Conservation (phyloP, 2,329 filamentous ascomycete species). For the Neofusicoccum parvum region DNA sequence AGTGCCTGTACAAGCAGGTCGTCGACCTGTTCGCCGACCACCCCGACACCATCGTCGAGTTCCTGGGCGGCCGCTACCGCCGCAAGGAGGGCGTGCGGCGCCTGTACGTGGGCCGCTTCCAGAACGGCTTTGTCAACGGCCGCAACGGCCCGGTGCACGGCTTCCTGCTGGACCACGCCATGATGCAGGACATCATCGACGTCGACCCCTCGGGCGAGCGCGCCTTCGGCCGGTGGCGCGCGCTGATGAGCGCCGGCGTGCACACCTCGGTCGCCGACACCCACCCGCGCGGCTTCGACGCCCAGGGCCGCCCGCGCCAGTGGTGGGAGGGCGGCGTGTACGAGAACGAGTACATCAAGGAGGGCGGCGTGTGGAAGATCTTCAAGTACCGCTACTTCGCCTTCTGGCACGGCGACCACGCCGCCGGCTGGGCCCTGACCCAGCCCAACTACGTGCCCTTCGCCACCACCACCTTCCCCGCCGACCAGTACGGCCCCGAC, state of each 20-base stretch:
- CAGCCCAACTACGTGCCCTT: slow-evolving; percentile 58
- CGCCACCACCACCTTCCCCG: slow-evolving; percentile 51
- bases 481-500: slow-evolving; percentile 55
- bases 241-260: slow-evolving; percentile 58
- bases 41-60: slow-evolving; percentile 58
- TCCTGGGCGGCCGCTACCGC: slow-evolving; percentile 57
- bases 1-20: slow-evolving; percentile 59
- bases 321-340: slow-evolving; percentile 64
- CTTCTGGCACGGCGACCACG: slow-evolving; percentile 58
- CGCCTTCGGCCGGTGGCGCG: slow-evolving; percentile 56
- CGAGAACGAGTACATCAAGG: slow-evolving; percentile 62
- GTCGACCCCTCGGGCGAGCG: slow-evolving; percentile 50
- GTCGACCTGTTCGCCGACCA: slow-evolving; percentile 54
- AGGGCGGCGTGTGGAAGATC: slow-evolving; percentile 57
- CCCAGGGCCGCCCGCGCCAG: slow-evolving; percentile 34
- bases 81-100: slow-evolving; percentile 54
- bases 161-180: slow-evolving; percentile 60
- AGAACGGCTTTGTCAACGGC: slow-evolving; percentile 53
- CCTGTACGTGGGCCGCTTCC: slow-evolving; percentile 57
- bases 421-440: slow-evolving; percentile 57
- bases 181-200: slow-evolving; percentile 61
- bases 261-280: slow-evolving; percentile 54
- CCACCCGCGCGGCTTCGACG: slow-evolving; percentile 54
- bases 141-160: slow-evolving; percentile 60
- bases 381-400: slow-evolving; percentile 59